These are phyloP conservation scores for Pleurotus pulmonarius DNA, from an alignment of 768 basidiomycete genomes.

Conservation along the genomic window DNA sequence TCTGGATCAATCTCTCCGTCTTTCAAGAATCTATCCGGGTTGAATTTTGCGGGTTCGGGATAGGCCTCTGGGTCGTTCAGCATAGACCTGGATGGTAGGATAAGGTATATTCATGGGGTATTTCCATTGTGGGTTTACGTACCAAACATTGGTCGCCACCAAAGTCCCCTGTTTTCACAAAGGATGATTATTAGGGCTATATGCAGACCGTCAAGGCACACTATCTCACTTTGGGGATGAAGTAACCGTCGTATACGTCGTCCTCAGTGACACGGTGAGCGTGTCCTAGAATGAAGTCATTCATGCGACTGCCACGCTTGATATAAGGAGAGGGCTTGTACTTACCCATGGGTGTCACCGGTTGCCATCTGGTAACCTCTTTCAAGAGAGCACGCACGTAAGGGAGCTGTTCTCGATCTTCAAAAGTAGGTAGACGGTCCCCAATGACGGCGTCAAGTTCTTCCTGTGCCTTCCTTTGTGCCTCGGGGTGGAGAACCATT, in stretches of 20 bases:
- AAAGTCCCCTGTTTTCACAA: slow-evolving; percentile 15
- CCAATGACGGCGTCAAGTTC: slow-evolving; percentile 35
- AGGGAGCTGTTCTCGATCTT: slow-evolving; percentile 31
- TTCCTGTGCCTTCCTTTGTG: slow-evolving; percentile 30
- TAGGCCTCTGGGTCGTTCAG: slow-evolving; percentile 28
- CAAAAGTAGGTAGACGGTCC: slow-evolving; percentile 32
- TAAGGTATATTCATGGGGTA: not conserved
- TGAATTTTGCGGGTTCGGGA: slow-evolving; percentile 32
- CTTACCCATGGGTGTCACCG: slow-evolving; percentile 25
- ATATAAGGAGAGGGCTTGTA: not conserved
- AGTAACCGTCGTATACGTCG: slow-evolving; percentile 41
- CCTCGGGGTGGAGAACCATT: slow-evolving; percentile 36
- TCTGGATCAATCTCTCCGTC: slow-evolving; percentile 32
- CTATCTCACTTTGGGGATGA: slow-evolving; percentile 35
- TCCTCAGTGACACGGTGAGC: slow-evolving; percentile 32
- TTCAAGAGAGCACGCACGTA: slow-evolving; percentile 32
- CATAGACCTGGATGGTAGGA: slow-evolving; percentile 24
- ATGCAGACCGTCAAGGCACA: not conserved
- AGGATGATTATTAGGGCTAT: not conserved
- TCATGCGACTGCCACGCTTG: no score
- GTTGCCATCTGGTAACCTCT: slow-evolving; percentile 33
- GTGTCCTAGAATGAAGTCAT: slow-evolving; percentile 16
- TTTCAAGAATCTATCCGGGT: slow-evolving; percentile 43
- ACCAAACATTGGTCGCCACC: slow-evolving; percentile 33
- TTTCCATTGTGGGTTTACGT: slow-evolving; percentile 6